Percentiles rank a stretch among this genome's conserved stretches.
These are phyloP conservation scores for Trichosporon ovoides DNA, from an alignment of 1,284 basidiomycete genomes.

Conservation along the genomic window DNA sequence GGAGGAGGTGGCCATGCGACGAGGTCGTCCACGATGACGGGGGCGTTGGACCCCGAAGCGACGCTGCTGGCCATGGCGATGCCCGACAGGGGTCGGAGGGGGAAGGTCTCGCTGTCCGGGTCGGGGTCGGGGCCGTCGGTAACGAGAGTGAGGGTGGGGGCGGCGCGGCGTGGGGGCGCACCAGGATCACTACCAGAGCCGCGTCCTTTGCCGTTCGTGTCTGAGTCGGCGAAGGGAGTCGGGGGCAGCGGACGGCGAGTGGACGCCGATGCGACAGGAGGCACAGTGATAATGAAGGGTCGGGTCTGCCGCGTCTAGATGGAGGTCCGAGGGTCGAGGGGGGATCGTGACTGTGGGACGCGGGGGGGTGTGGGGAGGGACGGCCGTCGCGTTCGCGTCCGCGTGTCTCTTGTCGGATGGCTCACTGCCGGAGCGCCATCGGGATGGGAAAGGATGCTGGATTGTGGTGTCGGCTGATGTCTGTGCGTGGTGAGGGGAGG, in stretches of 20 bases:
- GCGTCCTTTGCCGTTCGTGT: too few species aligned
- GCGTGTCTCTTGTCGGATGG: too few species aligned
- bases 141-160: neutral
- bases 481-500: too few species aligned
- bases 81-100: neutral
- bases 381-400: neutral
- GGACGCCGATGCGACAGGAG: too few species aligned
- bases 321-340: neutral
- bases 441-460: too few species aligned
- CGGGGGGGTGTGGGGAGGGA: neutral
- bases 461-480: too few species aligned
- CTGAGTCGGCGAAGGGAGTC: too few species aligned
- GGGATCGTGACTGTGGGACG: neutral
- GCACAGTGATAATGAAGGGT: too few species aligned
- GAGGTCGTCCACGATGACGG: slow-evolving; percentile 37
- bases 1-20: slow-evolving; percentile 41
- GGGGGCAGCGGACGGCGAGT: too few species aligned
- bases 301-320: too few species aligned
- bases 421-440: neutral
- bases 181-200: neutral
- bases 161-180: neutral
- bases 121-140: neutral
- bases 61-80: slow-evolving; percentile 4
- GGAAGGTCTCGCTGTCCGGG: neutral
- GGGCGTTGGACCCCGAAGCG: slow-evolving; percentile 38